Percentiles rank a stretch among this genome's conserved stretches.
Evolutionary conservation across 352 stramenopile species (phyloP).

Genomic region (Phytophthora agathidicida): DNA sequence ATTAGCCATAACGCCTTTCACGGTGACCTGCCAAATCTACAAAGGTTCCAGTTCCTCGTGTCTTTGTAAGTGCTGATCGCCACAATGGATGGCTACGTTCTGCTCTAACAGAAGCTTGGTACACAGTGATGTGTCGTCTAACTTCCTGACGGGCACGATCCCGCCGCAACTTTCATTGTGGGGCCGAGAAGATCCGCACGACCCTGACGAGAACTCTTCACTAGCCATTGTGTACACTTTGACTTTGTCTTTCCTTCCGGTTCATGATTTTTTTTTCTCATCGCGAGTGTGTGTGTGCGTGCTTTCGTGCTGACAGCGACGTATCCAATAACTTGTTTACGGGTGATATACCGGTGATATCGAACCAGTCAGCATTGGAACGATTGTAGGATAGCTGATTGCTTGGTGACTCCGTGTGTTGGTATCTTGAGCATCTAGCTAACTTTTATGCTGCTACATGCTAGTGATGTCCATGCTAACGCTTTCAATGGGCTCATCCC

Average conservation of each 20-base stretch:
- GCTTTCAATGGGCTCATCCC: conserved; percentile 31
- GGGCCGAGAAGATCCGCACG: conserved; percentile 52
- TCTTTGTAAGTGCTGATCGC: conserved; percentile 55
- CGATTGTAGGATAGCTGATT: conserved; percentile 70
- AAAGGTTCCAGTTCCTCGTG: conserved; percentile 41
- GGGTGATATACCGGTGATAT: conserved; percentile 45
- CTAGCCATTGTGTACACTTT: conserved; percentile 49
- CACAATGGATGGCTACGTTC: no score
- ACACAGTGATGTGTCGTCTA: conserved; percentile 61
- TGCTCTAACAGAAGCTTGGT: no score
- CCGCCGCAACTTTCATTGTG: conserved; percentile 42
- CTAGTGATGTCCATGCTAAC: conserved; percentile 49
- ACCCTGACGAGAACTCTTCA: conserved; percentile 56
- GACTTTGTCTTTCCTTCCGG: not conserved
- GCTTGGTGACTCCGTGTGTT: no score
- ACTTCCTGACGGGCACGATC: conserved; percentile 49
- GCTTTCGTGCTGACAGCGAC: conserved; percentile 31
- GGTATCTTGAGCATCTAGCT: no score
- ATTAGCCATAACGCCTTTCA: conserved; percentile 58
- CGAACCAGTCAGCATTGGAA: conserved; percentile 49
- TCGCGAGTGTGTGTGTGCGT: not conserved
- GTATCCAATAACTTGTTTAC: conserved; percentile 55
- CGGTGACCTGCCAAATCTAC: conserved; percentile 38
- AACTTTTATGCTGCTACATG: not conserved
- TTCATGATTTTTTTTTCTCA: not conserved